These are phyloP conservation scores for Pestalotiopsis sp. DNA, from an alignment of 2,329 filamentous ascomycete genomes.

Conservation along the genomic window DNA sequence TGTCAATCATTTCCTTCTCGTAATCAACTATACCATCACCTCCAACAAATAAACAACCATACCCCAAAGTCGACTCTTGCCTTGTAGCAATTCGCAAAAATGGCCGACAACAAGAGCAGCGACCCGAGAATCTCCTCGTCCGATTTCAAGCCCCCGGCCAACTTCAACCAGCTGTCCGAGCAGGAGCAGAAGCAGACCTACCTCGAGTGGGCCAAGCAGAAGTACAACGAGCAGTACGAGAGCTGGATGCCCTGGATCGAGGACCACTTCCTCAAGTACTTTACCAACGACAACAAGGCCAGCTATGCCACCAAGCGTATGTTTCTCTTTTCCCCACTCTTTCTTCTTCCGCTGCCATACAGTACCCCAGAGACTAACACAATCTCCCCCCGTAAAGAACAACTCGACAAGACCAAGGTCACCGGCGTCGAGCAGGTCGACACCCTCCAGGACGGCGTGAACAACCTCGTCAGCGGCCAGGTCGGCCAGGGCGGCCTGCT, in stretches of 20 bases:
- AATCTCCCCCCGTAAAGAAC: constrained; percentile 46
- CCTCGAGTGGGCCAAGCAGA: constrained; percentile 61
- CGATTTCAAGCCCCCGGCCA: constrained; percentile 14
- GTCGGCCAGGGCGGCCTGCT: constrained; percentile 69
- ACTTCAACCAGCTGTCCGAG: constrained; percentile 12
- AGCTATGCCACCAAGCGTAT: constrained; percentile 70
- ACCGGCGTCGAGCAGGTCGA: constrained; percentile 69
- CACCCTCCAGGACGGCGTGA: constrained; percentile 66
- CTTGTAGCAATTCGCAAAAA: not conserved
- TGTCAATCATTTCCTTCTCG: not conserved
- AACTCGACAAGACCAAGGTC: constrained; percentile 69
- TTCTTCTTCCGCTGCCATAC: not conserved
- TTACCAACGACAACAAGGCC: constrained; percentile 77
- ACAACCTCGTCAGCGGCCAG: constrained; percentile 63
- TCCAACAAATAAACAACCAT: not conserved
- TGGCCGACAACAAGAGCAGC: constrained; percentile 4
- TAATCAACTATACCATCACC: not conserved
- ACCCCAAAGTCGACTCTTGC: not conserved
- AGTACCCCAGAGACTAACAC: not conserved
- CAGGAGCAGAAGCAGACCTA: constrained; percentile 18
- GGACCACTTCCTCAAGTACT: constrained; percentile 71
- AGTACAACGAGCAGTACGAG: constrained; percentile 74
- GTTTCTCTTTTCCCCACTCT: constrained; percentile 18
- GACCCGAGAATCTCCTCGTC: constrained; percentile 1
- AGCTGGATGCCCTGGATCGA: constrained; percentile 78